Conservation (phyloP, 2,329 filamentous ascomycete species). For the Penicillium sp. region DNA sequence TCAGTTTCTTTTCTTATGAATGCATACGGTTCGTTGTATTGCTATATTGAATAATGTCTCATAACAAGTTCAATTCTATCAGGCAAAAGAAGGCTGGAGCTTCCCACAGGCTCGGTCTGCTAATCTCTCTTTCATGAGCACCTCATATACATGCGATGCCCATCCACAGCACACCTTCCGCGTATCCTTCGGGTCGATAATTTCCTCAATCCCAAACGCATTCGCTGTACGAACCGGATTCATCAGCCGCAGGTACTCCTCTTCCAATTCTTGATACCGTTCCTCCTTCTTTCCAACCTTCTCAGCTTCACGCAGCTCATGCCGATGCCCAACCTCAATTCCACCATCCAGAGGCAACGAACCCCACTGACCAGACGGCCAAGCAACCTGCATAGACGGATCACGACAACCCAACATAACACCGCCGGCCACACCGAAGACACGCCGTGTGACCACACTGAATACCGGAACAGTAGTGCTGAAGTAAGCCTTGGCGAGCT, state of each 20-base stretch:
- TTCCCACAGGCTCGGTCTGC: conserved; percentile 35
- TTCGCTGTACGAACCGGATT: conserved; percentile 58
- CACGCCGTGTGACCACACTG: conserved; percentile 53
- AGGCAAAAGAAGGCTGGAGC: conserved; percentile 42
- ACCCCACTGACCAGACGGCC: conserved; percentile 57
- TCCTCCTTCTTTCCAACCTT: conserved; percentile 44
- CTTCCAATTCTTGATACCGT: conserved; percentile 50
- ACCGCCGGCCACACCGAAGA: conserved; percentile 56
- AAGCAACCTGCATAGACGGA: conserved; percentile 53
- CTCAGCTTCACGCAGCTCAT: conserved; percentile 50
- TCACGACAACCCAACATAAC: conserved; percentile 57
- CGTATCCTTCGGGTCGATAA: conserved; percentile 55
- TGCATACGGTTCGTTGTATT: background rate
- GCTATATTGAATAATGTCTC: background rate
- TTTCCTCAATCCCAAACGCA: conserved; percentile 56
- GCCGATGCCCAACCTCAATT: conserved; percentile 56
- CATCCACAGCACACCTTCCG: conserved; percentile 49
- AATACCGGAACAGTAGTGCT: conserved; percentile 56
- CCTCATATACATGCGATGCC: conserved; percentile 49
- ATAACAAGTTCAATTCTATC: conserved; percentile 20
- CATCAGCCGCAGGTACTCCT: conserved; percentile 54
- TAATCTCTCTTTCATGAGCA: conserved; percentile 45
- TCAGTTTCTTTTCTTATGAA: background rate
- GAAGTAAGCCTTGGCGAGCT: conserved; percentile 54
- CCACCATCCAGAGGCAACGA: conserved; percentile 55